Base-by-base conservation (phyloP, 129 eudicot genomes). In the Dittrichia graveolens region DNA sequence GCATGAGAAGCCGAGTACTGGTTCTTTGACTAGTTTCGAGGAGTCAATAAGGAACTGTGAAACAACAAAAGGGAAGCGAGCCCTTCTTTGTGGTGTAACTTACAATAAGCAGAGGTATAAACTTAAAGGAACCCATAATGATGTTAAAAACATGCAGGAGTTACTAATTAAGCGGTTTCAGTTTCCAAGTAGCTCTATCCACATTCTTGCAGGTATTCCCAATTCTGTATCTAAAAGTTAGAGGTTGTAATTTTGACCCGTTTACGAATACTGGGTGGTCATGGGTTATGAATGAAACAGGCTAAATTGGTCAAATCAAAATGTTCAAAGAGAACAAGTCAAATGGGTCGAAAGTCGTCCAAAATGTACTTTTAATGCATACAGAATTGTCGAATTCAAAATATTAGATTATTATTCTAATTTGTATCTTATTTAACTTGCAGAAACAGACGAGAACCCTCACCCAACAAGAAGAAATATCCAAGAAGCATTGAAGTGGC, bases 1-100 rank as follows among this genome's bases (percentile, higher is more conserved):
- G 31, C 40, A 55, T 37, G 56, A 12, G 5, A 5, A 6, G 16
- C 44, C 65, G 0, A 3, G 31, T 55, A 10, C 74, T 38, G 62
- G 19, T 69, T 38, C 62, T 16, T 54, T 48, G 40, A 74, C 41
- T 46, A 45, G 67, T 47, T 12, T 55, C 3, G 75, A 59, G 60
- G 46, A 57, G 64, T 56, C 18, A 4, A 83, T 81, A 61, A 76
- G 64, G 61, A 65, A 38, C 34, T 78, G 79, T 85, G 73, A 70
- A 57, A 64, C 79, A 7, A 69, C 76, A 8, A 72, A 69, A 15
- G 82, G 86, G 72, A 89, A 83, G 77, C 87, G 96, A 2, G 98
- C 96, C 35, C 76, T 92, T 64, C 85, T 92, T 18, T 89, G 96
- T 64, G 96, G 89, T 0, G 96, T 92, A 19, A 80, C 81, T 49